Evolutionary conservation across 106 monocot genomes (phyloP).

Genomic region (Phalaenopsis aphrodite): DNA sequence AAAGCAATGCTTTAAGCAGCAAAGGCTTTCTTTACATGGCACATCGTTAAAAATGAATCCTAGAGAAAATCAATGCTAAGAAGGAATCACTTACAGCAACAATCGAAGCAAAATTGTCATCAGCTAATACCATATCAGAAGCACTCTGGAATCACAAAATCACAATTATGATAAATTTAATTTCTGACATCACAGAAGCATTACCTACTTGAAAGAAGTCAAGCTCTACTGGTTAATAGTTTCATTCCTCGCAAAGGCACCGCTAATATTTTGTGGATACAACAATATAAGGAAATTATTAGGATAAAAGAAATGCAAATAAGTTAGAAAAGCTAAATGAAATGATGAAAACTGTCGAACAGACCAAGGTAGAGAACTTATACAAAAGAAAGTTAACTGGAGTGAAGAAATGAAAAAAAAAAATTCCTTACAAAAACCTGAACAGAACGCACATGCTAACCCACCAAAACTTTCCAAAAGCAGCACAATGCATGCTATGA

Average conservation of each 20-base stretch:
- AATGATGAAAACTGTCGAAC: not conserved
- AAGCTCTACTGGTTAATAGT: not conserved
- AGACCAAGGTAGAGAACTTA: not conserved
- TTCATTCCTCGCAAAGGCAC: not conserved
- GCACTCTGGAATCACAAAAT: constrained; percentile 68
- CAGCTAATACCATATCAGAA: constrained; percentile 98
- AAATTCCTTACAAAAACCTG: not conserved
- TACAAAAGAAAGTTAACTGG: not conserved
- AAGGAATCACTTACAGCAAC: constrained; percentile 60
- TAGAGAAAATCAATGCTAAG: not conserved
- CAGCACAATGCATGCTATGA: not conserved
- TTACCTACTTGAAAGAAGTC: not conserved
- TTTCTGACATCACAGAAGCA: not conserved
- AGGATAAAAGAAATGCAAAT: not conserved
- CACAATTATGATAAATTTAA: not conserved
- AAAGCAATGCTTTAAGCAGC: constrained; percentile 9
- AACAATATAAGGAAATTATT: not conserved
- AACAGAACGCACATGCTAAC: not conserved
- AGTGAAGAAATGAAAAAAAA: not conserved
- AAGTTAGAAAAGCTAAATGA: not conserved
- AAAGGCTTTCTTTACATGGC: not conserved
- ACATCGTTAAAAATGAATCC: not conserved
- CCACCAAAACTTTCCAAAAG: not conserved
- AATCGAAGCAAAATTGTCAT: constrained; percentile 99
- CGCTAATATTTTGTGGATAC: not conserved